Conservation (phyloP, 768 basidiomycete genomes). For the Termitomyces sp. region DNA sequence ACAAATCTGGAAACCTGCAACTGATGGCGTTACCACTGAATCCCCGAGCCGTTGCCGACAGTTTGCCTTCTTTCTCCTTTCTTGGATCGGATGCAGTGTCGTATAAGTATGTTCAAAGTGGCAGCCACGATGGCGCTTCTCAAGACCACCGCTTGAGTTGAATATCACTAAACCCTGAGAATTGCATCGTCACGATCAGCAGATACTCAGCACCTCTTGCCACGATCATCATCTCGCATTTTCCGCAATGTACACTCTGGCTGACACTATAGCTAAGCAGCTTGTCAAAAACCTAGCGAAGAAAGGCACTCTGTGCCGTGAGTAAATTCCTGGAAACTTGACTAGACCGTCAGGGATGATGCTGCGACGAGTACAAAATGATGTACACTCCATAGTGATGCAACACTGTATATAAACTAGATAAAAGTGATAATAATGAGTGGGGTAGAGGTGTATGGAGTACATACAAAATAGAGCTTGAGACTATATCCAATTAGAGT, state of each 20-base stretch:
- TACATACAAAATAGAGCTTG: conserved; percentile 2
- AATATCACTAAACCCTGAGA: neutral
- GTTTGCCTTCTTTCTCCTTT: neutral
- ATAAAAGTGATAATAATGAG: neutral
- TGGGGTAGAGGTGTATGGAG: neutral
- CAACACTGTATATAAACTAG: neutral
- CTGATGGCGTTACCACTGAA: too few species aligned
- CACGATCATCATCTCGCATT: neutral
- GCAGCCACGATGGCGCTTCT: neutral
- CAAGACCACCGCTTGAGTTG: neutral
- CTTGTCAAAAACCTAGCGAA: neutral
- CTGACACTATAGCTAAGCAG: neutral
- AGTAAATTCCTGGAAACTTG: too few species aligned
- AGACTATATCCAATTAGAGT: neutral
- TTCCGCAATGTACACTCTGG: neutral
- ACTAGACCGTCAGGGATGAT: neutral
- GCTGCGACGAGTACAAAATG: neutral
- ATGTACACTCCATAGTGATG: neutral
- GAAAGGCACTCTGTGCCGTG: neutral
- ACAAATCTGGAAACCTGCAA: neutral
- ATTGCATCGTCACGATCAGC: neutral
- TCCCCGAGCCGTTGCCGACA: neutral
- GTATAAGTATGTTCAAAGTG: neutral
- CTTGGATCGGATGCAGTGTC: neutral
- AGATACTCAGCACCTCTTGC: neutral